Conservation (phyloP, 2,329 filamentous ascomycete genomes). For the Neopestalotiopsis sp. region DNA sequence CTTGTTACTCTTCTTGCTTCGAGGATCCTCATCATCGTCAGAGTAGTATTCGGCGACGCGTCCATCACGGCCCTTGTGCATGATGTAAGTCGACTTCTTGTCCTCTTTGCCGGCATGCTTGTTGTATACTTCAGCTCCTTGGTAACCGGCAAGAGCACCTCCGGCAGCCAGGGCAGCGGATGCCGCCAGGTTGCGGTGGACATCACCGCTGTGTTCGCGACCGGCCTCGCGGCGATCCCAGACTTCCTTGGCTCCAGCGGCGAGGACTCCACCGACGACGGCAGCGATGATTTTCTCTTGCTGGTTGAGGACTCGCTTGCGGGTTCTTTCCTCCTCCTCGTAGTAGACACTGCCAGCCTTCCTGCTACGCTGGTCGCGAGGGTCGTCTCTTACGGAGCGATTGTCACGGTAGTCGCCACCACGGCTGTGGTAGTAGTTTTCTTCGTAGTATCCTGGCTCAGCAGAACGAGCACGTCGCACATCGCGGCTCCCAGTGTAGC, state of each 20-base stretch:
- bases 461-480: conserved; percentile 68
- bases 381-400: conserved; percentile 39
- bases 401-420: conserved; percentile 22
- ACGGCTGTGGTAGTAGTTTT: conserved; percentile 56
- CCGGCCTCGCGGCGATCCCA: conserved; percentile 67
- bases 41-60: conserved; percentile 59
- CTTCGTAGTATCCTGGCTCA: conserved; percentile 64
- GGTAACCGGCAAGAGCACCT: conserved; percentile 67
- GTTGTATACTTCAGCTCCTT: conserved; percentile 67
- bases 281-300: conserved; percentile 71
- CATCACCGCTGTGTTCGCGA: conserved; percentile 46
- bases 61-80: conserved; percentile 60
- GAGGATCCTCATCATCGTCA: conserved; percentile 59
- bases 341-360: conserved; percentile 54
- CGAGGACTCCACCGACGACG: conserved; percentile 67
- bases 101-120: conserved; percentile 62
- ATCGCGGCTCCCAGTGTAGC: conserved; percentile 48
- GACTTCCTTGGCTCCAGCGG: conserved; percentile 69
- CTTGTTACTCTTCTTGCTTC: conserved; percentile 65
- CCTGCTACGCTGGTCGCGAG: conserved; percentile 50
- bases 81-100: conserved; percentile 57
- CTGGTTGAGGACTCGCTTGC: conserved; percentile 60
- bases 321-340: conserved; percentile 62
- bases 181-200: conserved; percentile 63
- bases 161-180: conserved; percentile 67